Conservation (phyloP, 2,329 filamentous ascomycete species). For the Lachnellula arida region DNA sequence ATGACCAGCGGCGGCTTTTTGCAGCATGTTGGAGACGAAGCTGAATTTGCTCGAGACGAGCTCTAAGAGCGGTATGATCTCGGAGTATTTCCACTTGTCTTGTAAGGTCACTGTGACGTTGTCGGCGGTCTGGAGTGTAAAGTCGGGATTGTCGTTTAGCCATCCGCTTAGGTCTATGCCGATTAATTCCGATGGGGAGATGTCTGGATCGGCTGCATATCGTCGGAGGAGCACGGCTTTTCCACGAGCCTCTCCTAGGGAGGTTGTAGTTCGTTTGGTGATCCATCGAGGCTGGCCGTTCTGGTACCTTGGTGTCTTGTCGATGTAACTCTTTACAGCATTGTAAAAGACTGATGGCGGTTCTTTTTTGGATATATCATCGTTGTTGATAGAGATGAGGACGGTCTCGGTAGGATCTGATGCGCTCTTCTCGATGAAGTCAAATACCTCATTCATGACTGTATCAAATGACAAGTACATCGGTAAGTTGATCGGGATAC, state of each 20-base stretch:
- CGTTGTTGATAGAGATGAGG: constrained; percentile 65
- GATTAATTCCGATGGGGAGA: constrained; percentile 30
- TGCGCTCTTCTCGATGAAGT: constrained; percentile 48
- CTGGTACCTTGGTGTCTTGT: constrained; percentile 32
- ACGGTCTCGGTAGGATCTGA: constrained; percentile 59
- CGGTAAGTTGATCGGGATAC: constrained; percentile 64
- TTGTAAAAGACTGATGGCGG: constrained; percentile 47
- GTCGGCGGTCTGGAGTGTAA: constrained; percentile 40
- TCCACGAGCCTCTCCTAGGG: constrained; percentile 57
- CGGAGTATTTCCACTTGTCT: constrained; percentile 43
- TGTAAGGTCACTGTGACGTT: constrained; percentile 39
- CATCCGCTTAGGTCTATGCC: constrained; percentile 44
- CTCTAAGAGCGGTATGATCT: constrained; percentile 34
- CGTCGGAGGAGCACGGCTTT: constrained; percentile 65
- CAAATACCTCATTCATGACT: constrained; percentile 53
- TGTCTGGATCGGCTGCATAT: constrained; percentile 46
- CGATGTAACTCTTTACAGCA: constrained; percentile 51
- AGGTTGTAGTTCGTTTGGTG: constrained; percentile 53
- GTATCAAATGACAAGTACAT: constrained; percentile 56
- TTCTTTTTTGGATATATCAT: constrained; percentile 52
- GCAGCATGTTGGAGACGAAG: constrained; percentile 36
- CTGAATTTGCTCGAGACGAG: constrained; percentile 38
- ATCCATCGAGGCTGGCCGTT: constrained; percentile 50
- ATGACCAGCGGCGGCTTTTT: constrained; percentile 27
- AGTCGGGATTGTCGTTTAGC: constrained; percentile 61